Evolutionary conservation across 2,329 filamentous ascomycete species (phyloP), one percentile per base, ranked within the genome.

Genomic region (Diaporthe capsici): DNA sequence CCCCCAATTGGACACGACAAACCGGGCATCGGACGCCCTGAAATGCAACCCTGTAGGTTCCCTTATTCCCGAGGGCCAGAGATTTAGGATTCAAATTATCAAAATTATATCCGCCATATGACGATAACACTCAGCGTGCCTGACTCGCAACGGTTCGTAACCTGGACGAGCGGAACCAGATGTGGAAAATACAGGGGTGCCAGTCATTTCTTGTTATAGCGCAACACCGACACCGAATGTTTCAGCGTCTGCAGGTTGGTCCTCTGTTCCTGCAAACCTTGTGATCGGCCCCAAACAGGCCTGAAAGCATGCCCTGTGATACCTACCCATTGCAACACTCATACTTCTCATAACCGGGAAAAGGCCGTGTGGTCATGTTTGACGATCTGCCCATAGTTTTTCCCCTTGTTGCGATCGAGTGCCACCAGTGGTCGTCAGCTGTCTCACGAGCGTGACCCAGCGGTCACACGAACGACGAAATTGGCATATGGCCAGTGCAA

Each of bases 21-120:
- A 39, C 47, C 25, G 31, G 65, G 47, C 65, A 53, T 39, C 31
- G 47, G 31, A 68, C 15, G n/a, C 34, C 31, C 47, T 68, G 65
- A 28, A 37, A 55, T 68, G 65, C 22, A 37, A 68, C 65, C 65
- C 65, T 53, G 3, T 53, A 51, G 47, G 47, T 68, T 68, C 4
- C 6, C 12, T 53, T 68, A 68, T 68, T 68, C 65, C 65, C 65
- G 47, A 25, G 22, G 22, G 47, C 51, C n/a, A 25, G 22, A 37
- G 44, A 53, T 68, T 68, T 53, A 68, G 28, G 31, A n/a, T 39
- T 68, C 44, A 7, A 68, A 2, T 37, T 53, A n/a, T 63, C 44
- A 37, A 53, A 51, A 25, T 68, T 68, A 51, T 67, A 37, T 25
- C 61, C 61, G 61, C 44, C 2, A 25, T 15, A 53, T 68, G 44